Evolutionary conservation across 352 stramenopile genomes (phyloP), one percentile per base, ranked within the genome.

Genomic region (Phytophthora niederhauseri): DNA sequence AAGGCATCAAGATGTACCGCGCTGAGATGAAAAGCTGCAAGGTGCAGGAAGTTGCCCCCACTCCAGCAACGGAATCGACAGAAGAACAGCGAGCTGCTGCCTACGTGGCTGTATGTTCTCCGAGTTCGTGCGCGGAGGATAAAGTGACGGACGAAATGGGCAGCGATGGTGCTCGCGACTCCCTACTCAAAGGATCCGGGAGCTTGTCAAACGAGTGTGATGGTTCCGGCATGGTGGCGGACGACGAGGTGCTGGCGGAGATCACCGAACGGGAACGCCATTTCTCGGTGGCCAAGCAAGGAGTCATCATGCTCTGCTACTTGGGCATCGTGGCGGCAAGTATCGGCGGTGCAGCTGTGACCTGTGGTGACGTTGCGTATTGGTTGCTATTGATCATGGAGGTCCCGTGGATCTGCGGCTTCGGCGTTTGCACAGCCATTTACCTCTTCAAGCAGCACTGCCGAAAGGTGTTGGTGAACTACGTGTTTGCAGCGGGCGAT

Each of bases 361-460:
- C 55, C 34, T 87, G 79, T 36, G 77, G 77, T 26, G 75, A 69
- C 14, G 58, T 64, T 24, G 64, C 58, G 15, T 84, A 83, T 65
- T 87, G 76, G 74, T 64, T 80, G 20, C 48, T 88, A 11, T 62
- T 88, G 28, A 62, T 77, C 66, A 54, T 68, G 22, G 78, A 89
- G 36, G 65, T 89, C 46, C 80, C 80, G n/a, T 84, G 76, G 76
- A 76, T 89, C 20, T 51, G 70, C 30, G 60, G 61, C 54, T 89
- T 89, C 52, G 78, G 70, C 4, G 65, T 64, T 5, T 51, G 58
- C 22, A 70, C 67, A 7, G 64, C 63, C 8, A 19, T 65, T 53
- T 65, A 72, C 51, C 77, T 89, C 52, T 68, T 56, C 38, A 68
- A 70, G 36, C 61, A 72, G 30, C 70, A 82, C 28, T 60, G 70